Evolutionary conservation across 148 eudicot genomes (phyloP), one percentile per base, ranked within the genome.

Genomic region (Chenopodium suecicum): DNA sequence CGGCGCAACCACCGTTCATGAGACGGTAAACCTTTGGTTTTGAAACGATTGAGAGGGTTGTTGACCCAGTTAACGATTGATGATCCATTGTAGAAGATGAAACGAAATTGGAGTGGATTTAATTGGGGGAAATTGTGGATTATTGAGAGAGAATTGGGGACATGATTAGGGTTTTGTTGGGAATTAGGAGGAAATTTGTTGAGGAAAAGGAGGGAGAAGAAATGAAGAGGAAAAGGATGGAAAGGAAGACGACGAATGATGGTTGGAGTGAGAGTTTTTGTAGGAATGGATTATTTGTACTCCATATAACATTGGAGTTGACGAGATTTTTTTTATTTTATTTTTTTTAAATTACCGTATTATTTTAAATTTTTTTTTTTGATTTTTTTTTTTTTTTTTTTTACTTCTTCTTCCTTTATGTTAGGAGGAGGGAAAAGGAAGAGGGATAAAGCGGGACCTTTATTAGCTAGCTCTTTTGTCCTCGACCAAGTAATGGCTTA

Each of bases 11-110:
- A 71, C 17, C 31, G 32, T 5, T 82, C 20, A 81, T 81, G 22
- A 83, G 74, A 5, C 86, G 86, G 72, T 83, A 79, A 1, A 44
- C 29, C 12, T 83, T 85, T 23, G 85, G 70, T 0, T 76, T 66
- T 0, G 79, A 60, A 6, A 79, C 17, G 1, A 56, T 37, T 27
- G 85, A 52, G 0, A 80, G 37, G 7, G 75, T 60, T 27, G 52
- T 19, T 71, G 64, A 13, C 27, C 41, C 52, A 2, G 25, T 63
- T 7, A 34, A 4, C 5, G 32, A n/a, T 19, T 75, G 68, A 25
- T 66, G 75, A 77, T 83, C 79, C 71, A 86, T 83, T 13, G 81
- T 48, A 48, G 75, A 76, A 73, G 63, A 82, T 56, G 22, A 13
- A 19, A 14, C 20, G 62, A 78, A 58, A 46, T 23, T 22, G 70